Conservation (phyloP, 2,329 filamentous ascomycete species). For the Exserohilum turcica region DNA sequence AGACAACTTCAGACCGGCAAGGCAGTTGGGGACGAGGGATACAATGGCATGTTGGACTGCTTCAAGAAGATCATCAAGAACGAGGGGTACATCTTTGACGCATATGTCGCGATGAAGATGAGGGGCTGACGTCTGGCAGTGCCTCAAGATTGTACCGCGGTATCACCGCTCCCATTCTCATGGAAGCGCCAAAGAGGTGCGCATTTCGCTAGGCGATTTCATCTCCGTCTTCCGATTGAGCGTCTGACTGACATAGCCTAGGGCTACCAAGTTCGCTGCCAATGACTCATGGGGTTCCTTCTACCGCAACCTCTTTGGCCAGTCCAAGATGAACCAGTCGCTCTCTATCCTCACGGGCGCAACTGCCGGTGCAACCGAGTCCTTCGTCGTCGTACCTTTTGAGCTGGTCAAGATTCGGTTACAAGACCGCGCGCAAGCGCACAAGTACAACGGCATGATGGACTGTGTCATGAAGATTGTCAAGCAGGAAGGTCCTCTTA, state of each 20-base stretch:
- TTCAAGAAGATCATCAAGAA: constrained; percentile 96
- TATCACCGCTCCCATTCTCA: constrained; percentile 92
- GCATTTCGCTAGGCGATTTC: background rate
- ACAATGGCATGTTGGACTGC: constrained; percentile 98
- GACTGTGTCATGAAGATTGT: constrained; percentile 84
- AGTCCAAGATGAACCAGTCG: constrained; percentile 85
- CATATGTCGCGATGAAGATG: background rate
- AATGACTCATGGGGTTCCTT: constrained; percentile 98
- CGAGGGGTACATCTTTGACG: constrained; percentile 72
- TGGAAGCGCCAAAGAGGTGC: constrained; percentile 88
- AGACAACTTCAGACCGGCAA: constrained; percentile 86
- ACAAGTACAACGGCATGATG: constrained; percentile 82
- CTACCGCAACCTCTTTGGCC: constrained; percentile 85
- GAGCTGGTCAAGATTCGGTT: constrained; percentile 98
- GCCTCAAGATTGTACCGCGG: constrained; percentile 92
- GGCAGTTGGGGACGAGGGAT: constrained; percentile 75
- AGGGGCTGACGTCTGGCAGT: constrained; percentile 52
- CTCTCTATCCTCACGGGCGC: constrained; percentile 93
- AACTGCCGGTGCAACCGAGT: constrained; percentile 90
- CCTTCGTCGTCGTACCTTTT: constrained; percentile 97
- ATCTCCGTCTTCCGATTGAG: background rate
- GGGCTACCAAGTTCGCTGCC: constrained; percentile 97
- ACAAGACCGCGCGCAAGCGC: constrained; percentile 90
- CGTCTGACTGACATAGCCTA: constrained; percentile 32
- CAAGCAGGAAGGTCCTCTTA: constrained; percentile 78